Conservation (phyloP, 140 eudicot species). For the Stevia rebaudiana region DNA sequence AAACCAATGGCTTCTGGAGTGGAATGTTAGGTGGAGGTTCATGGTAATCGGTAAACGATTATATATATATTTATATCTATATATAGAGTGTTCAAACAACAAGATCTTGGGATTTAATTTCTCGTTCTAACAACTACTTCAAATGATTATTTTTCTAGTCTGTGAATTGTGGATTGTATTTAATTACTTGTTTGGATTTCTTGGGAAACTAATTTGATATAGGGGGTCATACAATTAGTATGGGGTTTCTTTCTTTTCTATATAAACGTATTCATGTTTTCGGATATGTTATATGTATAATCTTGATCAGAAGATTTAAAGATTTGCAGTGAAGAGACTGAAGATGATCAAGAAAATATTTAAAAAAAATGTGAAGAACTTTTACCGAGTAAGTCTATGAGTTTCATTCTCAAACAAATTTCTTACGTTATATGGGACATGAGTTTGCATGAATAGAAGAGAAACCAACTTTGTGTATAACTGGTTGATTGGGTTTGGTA, state of each 20-base stretch:
- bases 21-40: constrained; percentile 79
- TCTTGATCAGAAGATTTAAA: neutral
- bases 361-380: neutral
- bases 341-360: too few species aligned
- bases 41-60: constrained; percentile 54
- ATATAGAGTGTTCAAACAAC: constrained; percentile 15
- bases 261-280: neutral
- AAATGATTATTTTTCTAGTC: constrained; percentile 18
- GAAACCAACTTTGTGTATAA: constrained; percentile 13
- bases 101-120: constrained; percentile 26
- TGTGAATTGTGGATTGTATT: constrained; percentile 19
- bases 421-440: neutral
- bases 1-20: constrained; percentile 71
- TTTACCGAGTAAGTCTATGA: constrained; percentile 7
- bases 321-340: neutral
- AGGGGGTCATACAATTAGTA: constrained; percentile 27
- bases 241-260: too few species aligned
- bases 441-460: constrained; percentile 13
- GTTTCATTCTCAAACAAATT: neutral
- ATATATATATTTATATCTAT: constrained; percentile 3
- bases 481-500: constrained; percentile 28
- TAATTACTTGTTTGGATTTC: constrained; percentile 39
- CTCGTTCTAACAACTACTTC: constrained; percentile 8
- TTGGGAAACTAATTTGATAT: constrained; percentile 30
- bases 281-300: constrained; percentile 11